phyloP scores from a whole-genome alignment of 495 filamentous ascomycete species.

The Trichoderma asperelloides region DNA sequence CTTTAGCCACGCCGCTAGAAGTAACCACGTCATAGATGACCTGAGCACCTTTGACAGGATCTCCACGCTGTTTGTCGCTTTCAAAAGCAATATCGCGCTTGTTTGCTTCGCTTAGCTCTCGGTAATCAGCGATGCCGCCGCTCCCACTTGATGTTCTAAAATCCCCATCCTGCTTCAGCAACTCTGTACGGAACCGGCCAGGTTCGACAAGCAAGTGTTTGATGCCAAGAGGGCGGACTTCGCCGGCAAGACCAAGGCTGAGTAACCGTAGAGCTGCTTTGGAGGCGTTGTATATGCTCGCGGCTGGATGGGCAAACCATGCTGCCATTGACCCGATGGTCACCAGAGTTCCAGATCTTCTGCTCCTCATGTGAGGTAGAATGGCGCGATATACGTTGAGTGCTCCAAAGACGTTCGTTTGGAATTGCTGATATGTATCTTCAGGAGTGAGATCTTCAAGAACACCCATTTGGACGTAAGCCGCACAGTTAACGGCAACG shows the following conservation, averaged over 20 bases:
- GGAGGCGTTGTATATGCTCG: slow-evolving; percentile 13
- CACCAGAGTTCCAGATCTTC: slow-evolving; percentile 13
- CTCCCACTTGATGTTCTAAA: slow-evolving; percentile 9
- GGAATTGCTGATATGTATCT: slow-evolving; percentile 12
- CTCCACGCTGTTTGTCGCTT: not conserved
- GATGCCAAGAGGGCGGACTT: slow-evolving; percentile 16
- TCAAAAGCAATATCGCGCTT: not conserved
- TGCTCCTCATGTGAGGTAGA: slow-evolving; percentile 12
- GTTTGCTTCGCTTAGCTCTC: not conserved
- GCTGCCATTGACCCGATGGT: slow-evolving; percentile 13
- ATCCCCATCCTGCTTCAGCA: slow-evolving; percentile 12
- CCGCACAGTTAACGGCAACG: slow-evolving; percentile 21
- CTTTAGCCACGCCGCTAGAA: not conserved
- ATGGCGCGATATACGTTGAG: slow-evolving; percentile 16
- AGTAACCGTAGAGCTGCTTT: slow-evolving; percentile 14
- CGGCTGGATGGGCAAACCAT: slow-evolving; percentile 7
- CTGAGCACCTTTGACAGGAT: not conserved
- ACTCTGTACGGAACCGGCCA: slow-evolving; percentile 19
- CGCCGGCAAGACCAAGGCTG: slow-evolving; percentile 11
- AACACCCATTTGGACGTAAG: not conserved
- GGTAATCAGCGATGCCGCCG: not conserved
- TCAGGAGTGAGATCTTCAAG: slow-evolving; percentile 11
- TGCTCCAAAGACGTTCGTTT: slow-evolving; percentile 13
- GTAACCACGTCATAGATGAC: slow-evolving; percentile 1
- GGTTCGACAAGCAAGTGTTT: slow-evolving; percentile 18